Percentiles rank a stretch among this genome's conserved stretches.
These are phyloP conservation scores for Carpinus viminea DNA, from an alignment of 306 rosid species.

Conservation along the genomic window DNA sequence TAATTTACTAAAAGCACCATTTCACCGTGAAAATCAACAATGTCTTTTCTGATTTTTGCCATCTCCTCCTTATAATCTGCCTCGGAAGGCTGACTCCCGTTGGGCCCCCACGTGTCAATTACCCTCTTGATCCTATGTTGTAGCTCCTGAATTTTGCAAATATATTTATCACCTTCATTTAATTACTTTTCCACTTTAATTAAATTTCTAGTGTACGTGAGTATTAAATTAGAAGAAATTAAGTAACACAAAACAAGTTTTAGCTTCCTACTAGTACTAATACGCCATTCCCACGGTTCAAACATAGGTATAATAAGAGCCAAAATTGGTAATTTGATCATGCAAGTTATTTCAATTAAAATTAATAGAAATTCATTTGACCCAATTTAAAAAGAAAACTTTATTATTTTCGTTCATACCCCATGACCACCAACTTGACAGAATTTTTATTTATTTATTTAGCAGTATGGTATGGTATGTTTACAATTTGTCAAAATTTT, in stretches of 20 bases:
- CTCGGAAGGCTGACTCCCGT: constrained; percentile 50
- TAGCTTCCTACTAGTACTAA: background rate
- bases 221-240: background rate
- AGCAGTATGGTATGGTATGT: no score
- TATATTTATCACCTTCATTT: background rate
- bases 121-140: constrained; percentile 61
- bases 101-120: constrained; percentile 58
- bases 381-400: no score
- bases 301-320: background rate
- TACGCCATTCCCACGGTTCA: background rate
- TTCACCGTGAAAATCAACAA: constrained; percentile 93
- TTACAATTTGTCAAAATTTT: no score
- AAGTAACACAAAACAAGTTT: background rate
- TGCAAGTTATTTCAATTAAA: no score
- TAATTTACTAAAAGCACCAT: constrained; percentile 87
- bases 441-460: no score
- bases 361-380: no score
- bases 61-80: constrained; percentile 47
- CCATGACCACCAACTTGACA: no score
- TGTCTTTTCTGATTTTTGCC: constrained; percentile 66
- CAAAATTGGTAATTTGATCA: background rate
- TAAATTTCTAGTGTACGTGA: background rate
- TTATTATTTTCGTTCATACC: no score
- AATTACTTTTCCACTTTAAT: background rate
- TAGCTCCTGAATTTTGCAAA: constrained; percentile 54